Base-by-base conservation (phyloP, 2,329 filamentous ascomycete species). In the Alternaria atra region DNA sequence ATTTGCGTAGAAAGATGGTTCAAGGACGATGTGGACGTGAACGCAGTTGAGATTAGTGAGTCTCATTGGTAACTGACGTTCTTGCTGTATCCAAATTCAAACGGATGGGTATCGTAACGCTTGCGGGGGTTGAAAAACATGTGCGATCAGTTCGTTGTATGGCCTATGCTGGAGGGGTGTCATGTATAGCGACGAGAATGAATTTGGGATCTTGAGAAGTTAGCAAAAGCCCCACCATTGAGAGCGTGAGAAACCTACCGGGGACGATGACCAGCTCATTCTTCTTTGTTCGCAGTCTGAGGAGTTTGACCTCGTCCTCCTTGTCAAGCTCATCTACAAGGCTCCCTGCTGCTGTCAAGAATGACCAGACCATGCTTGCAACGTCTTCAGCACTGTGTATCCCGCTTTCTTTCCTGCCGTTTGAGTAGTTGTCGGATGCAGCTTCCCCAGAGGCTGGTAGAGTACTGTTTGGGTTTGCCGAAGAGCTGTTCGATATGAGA, bases 221-320 rank as follows among this genome's bases (percentile, higher is more conserved):
- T 61, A 77, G 68, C 55, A 8, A 10, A 20, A 46, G 20, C 17
- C 40, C 23, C 12, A 30, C 15, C 39, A 29, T 8, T 30, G n/a
- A 23, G 37, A 15, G 25, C 20, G 6, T 32, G 8, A 12, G 43
- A 25, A 30, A 59, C 77, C 47, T 75, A 84, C 83, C 83, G 54
- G 91, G 91, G 20, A 94, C 90, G 72, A 95, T 92, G 60, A 95
- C 90, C 64, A 95, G 81, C 78, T 96, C 92, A 70, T 93, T 91
- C 78, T 91, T 93, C 82, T 89, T 93, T n/a, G 91, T 94, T 66
- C 92, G 86, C 66, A 96, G 76, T 64, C 91, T 85, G 52, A 95
- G 79, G 48, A 95, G 82, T 79, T 90, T 93, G 64, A 94, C 80
- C 74, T 94, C 91, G 71, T 95, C 92, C 81, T 93, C 90, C 32